Evolutionary conservation across 305 asterid genomes (phyloP), one percentile per base, ranked within the genome.

Genomic region (Ilex paraguariensis): DNA sequence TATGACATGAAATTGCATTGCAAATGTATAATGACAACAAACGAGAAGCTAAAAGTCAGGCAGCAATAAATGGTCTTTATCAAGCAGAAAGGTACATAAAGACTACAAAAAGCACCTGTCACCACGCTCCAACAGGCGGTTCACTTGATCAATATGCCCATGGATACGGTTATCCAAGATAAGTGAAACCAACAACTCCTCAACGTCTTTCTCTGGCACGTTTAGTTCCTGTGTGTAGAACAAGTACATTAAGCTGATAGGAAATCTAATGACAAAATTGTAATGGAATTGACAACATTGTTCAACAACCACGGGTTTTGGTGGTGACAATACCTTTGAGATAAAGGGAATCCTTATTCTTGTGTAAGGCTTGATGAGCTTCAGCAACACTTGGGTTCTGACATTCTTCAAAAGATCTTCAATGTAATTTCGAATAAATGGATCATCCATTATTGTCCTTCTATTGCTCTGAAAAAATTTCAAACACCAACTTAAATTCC

Each of bases 121-220:
- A 16, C 96, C 95, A 76, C 96, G 87, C 73, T 89, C 96, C 60
- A 90, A 78, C 46, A 93, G 90, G 69, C 92, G 82, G 70, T 90
- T 90, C 78, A 93, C 97, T 83, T 93, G 99, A 83, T 93, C 99
- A 75, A 93, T 93, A 79, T 90, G 96, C 57, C 99, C 99, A 15
- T 78, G 77, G 73, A 93, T 83, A 53, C 96, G 88, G 69, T 93
- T 93, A 68, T 93, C 99, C 84, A 93, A 74, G 68, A 93, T 90
- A 12, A 93, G 96, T 44, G 96, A 86, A 33, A 93, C 99, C 80
- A 93, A 73, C 78, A 93, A 73, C 64, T 82, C 93, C 80, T 85
- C 97, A 2, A 93, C 98, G 30, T 93, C 98, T 61, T 87, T 84
- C 79, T 90, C 97, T 48, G 98, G 97, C 62, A 93, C 96, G 73